These are phyloP conservation scores for Sporothrix brunneoviolacea DNA, from an alignment of 2,329 filamentous ascomycete genomes.

Conservation along the genomic window DNA sequence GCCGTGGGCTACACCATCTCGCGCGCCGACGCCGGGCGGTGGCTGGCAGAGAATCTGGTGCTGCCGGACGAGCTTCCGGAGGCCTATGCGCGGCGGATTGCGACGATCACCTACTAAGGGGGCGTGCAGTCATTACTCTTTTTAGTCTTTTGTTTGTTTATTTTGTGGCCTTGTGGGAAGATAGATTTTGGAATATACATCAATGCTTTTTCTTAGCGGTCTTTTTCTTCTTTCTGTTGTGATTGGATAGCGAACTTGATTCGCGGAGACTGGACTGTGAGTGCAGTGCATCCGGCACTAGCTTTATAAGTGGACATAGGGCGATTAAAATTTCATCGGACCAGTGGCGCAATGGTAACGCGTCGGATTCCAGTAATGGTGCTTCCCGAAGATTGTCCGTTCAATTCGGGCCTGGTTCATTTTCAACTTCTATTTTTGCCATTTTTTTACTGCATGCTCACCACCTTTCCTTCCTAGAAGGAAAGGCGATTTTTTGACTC, in stretches of 20 bases:
- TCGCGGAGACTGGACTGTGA: no score
- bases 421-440: background rate
- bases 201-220: no score
- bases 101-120: constrained; percentile 1
- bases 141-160: no score
- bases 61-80: constrained; percentile 9
- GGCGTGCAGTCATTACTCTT: no score
- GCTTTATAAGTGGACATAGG: background rate
- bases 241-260: no score
- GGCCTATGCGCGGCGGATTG: constrained; percentile 2
- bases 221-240: no score
- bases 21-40: constrained; percentile 35
- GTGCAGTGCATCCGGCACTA: no score
- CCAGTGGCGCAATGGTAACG: constrained; percentile 17
- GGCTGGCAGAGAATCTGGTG: constrained; percentile 34
- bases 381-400: constrained; percentile 16
- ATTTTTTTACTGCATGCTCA: background rate
- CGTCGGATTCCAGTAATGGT: constrained; percentile 15
- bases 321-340: background rate
- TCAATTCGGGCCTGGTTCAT: constrained; percentile 16
- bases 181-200: no score
- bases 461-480: no score
- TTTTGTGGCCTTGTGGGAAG: no score
- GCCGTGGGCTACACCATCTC: constrained; percentile 36
- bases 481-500: no score